phyloP scores from a whole-genome alignment of 2,329 filamentous ascomycete genomes.

The Fonsecaea erecta region DNA sequence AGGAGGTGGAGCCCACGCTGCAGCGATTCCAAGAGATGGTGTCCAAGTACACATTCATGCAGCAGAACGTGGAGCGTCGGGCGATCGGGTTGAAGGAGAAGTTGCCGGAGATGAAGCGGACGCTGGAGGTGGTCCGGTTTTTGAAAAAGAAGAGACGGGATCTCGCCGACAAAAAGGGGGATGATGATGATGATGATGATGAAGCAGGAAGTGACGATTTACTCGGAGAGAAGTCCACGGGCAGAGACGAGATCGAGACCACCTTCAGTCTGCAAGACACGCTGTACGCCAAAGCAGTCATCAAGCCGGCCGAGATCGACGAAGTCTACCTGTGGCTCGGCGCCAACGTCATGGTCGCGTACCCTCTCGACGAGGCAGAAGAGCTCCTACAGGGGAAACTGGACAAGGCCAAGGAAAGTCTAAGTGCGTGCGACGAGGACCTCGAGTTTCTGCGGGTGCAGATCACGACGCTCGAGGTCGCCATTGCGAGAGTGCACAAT shows the following conservation, averaged over 20 bases:
- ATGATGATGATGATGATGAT: conserved; percentile 21
- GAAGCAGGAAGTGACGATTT: no score
- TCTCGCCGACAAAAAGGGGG: conserved; percentile 33
- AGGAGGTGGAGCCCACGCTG: conserved; percentile 53
- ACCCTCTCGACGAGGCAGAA: conserved; percentile 87
- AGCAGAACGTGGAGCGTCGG: conserved; percentile 85
- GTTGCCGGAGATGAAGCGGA: conserved; percentile 96
- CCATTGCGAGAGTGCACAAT: conserved; percentile 96
- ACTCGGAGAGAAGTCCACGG: background rate
- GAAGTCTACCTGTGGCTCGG: conserved; percentile 99
- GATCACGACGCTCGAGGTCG: conserved; percentile 97
- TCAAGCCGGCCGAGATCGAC: conserved; percentile 71
- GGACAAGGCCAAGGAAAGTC: conserved; percentile 74
- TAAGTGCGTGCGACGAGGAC: conserved; percentile 93
- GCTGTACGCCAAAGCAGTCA: conserved; percentile 82
- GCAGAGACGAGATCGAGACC: conserved; percentile 65
- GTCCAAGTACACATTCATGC: conserved; percentile 99
- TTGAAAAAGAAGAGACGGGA: conserved; percentile 77
- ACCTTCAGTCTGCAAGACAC: conserved; percentile 98
- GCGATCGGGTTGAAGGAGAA: conserved; percentile 85
- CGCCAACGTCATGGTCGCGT: conserved; percentile 96
- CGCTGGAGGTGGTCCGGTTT: conserved; percentile 87
- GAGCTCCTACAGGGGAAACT: conserved; percentile 77
- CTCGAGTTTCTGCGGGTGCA: conserved; percentile 94
- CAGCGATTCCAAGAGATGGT: conserved; percentile 54